Base-by-base conservation (phyloP, 139 green algal species). In the Picochlorum sp. region DNA sequence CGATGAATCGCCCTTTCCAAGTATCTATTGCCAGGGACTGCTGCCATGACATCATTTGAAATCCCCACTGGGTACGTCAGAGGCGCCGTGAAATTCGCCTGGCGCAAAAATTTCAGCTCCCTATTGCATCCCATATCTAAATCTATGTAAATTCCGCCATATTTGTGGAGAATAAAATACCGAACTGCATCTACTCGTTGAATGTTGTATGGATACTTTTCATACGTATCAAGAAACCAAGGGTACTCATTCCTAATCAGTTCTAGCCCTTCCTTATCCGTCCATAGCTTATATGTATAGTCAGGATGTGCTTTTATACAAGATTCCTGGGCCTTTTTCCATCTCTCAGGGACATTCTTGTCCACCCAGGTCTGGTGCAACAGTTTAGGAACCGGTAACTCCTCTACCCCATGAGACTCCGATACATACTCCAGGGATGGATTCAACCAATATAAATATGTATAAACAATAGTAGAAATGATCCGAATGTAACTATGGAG, bases 301-400 rank as follows among this genome's bases (percentile, higher is more conserved):
- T 78, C 79, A 14, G 76, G 72, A 63, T 85, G 76, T 32, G 79
- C 37, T 28, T 68, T 51, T 10, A 63, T 65, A 66, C 78, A 85
- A 15, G 72, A 81, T 58, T 81, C 38, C 45, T 64, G 70, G 3
- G 79, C 79, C 4, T 58, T 57, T 38, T 50, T 18, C 76, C 76
- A 85, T 46, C 76, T 69, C 26, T 66, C 49, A 6, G 79, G 79
- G 6, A 85, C 32, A 26, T 77, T 23, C 2, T 49, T 30, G 6
- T 32, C 61, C 61, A 79, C 73, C 79, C 79, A 85, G 18, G 76
- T 85, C 47, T 85, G 79, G 49, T 85, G 79, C n/a, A 85, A 65
- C 34, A 85, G 63, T 44, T 65, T 69, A 4, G 79, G 79, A n/a
- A 85, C 70, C 14, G 26, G 21, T 8, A 66, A 21, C n/a, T 34